phyloP scores from a whole-genome alignment of 2,329 filamentous ascomycete species.

The Claviceps sorghi region DNA sequence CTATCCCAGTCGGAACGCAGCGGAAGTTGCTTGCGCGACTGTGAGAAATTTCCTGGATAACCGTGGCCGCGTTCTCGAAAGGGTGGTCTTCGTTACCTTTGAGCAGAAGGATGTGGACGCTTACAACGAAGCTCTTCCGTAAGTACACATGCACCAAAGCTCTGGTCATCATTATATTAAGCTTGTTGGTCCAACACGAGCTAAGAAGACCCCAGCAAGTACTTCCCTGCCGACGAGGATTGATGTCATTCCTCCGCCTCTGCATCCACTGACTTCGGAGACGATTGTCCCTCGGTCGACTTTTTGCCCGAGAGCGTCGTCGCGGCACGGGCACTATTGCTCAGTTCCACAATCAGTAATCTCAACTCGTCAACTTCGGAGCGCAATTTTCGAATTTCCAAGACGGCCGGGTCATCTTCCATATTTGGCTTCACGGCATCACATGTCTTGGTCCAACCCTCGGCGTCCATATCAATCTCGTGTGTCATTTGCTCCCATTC shows the following conservation, averaged over 20 bases:
- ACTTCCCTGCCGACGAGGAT: conserved; percentile 12
- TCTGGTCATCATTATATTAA: not conserved
- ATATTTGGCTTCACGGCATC: conserved; percentile 65
- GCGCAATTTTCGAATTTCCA: conserved; percentile 49
- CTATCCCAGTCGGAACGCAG: conserved; percentile 63
- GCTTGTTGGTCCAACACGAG: not conserved
- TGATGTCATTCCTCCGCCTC: not conserved
- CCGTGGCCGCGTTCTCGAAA: conserved; percentile 39
- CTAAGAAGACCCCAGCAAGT: conserved; percentile 8
- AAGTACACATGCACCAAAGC: conserved; percentile 10
- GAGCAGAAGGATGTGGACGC: conserved; percentile 59
- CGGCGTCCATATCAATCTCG: conserved; percentile 63
- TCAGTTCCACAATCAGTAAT: conserved; percentile 25
- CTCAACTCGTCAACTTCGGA: conserved; percentile 45
- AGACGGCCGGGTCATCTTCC: conserved; percentile 59
- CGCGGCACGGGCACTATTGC: not conserved
- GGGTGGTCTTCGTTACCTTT: conserved; percentile 77
- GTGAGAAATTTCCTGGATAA: conserved; percentile 41
- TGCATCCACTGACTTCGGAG: not conserved
- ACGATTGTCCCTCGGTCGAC: not conserved
- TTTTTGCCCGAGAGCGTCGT: not conserved
- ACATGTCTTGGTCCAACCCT: conserved; percentile 76
- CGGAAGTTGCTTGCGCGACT: conserved; percentile 50
- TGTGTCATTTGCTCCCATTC: conserved; percentile 80
- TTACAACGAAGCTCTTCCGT: conserved; percentile 63